phyloP scores from a whole-genome alignment of 2,329 filamentous ascomycete species.

The Bipolaris zeicola region DNA sequence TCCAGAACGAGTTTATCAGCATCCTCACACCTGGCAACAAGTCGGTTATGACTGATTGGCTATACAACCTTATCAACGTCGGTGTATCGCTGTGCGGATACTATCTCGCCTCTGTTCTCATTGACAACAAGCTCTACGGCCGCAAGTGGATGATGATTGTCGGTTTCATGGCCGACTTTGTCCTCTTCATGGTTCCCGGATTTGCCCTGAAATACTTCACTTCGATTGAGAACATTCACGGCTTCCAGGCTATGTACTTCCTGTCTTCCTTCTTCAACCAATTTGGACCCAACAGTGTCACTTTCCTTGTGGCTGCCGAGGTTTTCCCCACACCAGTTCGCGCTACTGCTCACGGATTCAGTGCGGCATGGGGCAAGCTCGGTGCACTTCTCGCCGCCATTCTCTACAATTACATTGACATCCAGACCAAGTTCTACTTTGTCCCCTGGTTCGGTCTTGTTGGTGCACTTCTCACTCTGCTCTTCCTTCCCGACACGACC shows the following conservation, averaged over 20 bases:
- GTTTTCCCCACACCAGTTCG: conserved; percentile 95
- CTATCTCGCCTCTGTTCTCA: conserved; percentile 85
- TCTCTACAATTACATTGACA: conserved; percentile 92
- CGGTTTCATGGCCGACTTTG: conserved; percentile 90
- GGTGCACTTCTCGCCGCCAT: conserved; percentile 87
- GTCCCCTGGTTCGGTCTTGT: conserved; percentile 94
- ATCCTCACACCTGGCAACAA: conserved; percentile 72
- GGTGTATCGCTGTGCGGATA: conserved; percentile 85
- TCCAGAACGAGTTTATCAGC: conserved; percentile 87
- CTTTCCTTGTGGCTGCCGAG: conserved; percentile 93
- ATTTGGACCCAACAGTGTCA: conserved; percentile 94
- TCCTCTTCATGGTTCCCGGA: conserved; percentile 89
- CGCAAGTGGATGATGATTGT: conserved; percentile 96
- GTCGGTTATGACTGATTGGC: conserved; percentile 84
- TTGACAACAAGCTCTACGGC: conserved; percentile 96
- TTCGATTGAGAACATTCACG: conserved; percentile 69
- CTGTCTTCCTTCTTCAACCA: conserved; percentile 98
- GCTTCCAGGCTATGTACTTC: conserved; percentile 99
- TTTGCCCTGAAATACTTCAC: conserved; percentile 89
- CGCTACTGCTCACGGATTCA: conserved; percentile 91
- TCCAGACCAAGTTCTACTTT: conserved; percentile 83
- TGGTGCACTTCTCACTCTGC: conserved; percentile 78
- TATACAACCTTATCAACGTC: conserved; percentile 92
- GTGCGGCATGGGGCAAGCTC: conserved; percentile 86
- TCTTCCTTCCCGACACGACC: conserved; percentile 96